Evolutionary conservation across 2,329 filamentous ascomycete species (phyloP).

Genomic region (Colletotrichum tanaceti): DNA sequence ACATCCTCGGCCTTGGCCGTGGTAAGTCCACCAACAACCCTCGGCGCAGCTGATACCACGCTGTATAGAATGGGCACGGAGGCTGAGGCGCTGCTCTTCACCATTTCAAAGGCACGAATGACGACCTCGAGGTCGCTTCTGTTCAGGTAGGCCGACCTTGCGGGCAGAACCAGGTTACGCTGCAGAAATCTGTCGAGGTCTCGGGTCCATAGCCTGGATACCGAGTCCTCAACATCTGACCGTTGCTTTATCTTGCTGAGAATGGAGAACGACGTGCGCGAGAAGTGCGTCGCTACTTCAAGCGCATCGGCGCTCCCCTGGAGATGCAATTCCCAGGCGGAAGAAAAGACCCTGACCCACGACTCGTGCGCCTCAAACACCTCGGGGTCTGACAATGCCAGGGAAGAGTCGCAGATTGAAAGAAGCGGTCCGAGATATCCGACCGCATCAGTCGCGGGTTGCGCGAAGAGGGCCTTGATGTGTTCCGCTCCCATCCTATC

Average conservation of each 20-base stretch:
- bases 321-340: constrained; percentile 67
- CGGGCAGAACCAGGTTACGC: constrained; percentile 63
- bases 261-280: constrained; percentile 53
- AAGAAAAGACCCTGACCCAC: constrained; percentile 61
- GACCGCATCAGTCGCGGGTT: constrained; percentile 60
- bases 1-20: constrained; percentile 51
- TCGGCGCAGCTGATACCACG: constrained; percentile 50
- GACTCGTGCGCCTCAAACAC: constrained; percentile 53
- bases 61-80: constrained; percentile 60
- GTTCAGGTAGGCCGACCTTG: constrained; percentile 60
- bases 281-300: constrained; percentile 62
- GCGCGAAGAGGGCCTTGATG: constrained; percentile 67
- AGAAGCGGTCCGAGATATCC: constrained; percentile 60
- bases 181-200: constrained; percentile 63
- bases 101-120: constrained; percentile 54
- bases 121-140: constrained; percentile 56
- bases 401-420: constrained; percentile 55
- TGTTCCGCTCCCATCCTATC: constrained; percentile 68
- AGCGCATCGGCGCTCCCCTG: constrained; percentile 59
- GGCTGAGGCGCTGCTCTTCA: constrained; percentile 49
- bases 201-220: constrained; percentile 55
- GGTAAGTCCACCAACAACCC: constrained; percentile 51
- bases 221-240: constrained; percentile 43
- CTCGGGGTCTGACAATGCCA: constrained; percentile 49
- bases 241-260: constrained; percentile 54